Base-by-base conservation (phyloP, 768 basidiomycete species). In the Pleurotus djamor region DNA sequence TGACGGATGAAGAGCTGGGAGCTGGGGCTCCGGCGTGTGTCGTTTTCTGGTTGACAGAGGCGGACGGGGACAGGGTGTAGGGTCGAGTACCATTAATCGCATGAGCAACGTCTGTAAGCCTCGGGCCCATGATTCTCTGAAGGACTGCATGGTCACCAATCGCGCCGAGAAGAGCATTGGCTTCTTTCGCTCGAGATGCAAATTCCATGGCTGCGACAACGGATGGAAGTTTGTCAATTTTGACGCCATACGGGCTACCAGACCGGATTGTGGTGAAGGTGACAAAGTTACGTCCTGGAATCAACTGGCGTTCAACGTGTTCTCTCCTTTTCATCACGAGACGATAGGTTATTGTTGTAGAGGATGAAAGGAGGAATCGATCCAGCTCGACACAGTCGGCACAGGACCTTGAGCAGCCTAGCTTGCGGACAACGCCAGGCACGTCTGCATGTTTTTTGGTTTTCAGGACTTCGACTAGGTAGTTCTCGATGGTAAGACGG, bases 361-460 rank as follows among this genome's bases (percentile, higher is more conserved):
- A 55, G 9, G 34, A 44, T 33, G 66, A 67, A 17, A 66, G 36
- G 16, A 75, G 57, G 60, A 76, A 74, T 0, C 12, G 52, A 57
- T 75, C 67, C 28, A 76, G 28, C 21, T 32, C 35, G 7, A 60
- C 58, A 60, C 74, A 75, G 33, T 73, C 68, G 10, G 13, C 12
- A 52, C 72, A 75, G 4, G 48, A 14, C 8, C 32, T 37, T 21
- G 72, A 69, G 57, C 74, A 74, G 4, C 71, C 71, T 41, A 76
- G 61, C 44, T 70, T 72, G 33, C 71, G 67, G 37, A 72, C 60
- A 12, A 58, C 59, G 1, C 58, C n/a, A 10, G 52, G 37, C 9
- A 34, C 52, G 34, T 59, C 21, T 43, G 38, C 59, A 6, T 62
- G 61, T 6, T 59, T 57, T 48, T 67, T 68, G 4, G 60, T 56